Evolutionary conservation across 805 yeast genomes (phyloP), one percentile per base, ranked within the genome.

Genomic region (Sungouiozyma intestinalis): DNA sequence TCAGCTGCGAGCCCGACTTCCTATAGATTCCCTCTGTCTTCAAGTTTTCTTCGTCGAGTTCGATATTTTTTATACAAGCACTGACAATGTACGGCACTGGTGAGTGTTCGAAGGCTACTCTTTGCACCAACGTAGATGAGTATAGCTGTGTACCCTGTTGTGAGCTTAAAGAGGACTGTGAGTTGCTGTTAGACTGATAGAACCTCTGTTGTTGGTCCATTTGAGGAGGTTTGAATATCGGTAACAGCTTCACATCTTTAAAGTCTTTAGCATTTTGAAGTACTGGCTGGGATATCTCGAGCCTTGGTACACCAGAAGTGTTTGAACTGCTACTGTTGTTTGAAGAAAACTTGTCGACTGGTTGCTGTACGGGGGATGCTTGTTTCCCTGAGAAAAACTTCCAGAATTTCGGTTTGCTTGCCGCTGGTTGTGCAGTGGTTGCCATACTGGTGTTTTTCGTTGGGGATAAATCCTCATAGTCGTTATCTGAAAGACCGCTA

Each of bases 1-100:
- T 75, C 40, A 82, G 73, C 38, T 83, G 80, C 8, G 85, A 73
- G 2, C 95, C 98, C 37, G 94, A 81, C 49, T 88, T 81, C 52
- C 98, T 72, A 65, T 92, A 90, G 34, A 90, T 72, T 8, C 98
- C 98, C 60, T 88, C 97, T 46, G 71, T 65, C 35, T 72, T 77
- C 50, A 87, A 62, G 3, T 41, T 44, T 3, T 45, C 51, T 8
- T 95, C 96, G 45, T 85, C 70, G 3, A 58, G 55, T 63, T 90
- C 96, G 40, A 92, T 85, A 50, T 81, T 92, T 18, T 68, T 67
- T 4, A 87, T 63, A 62, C 96, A 85, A 42, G 76, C 69, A 14
- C 79, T 67, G 13, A 90, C 72, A 24, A 90, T 74, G 48, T 76
- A 63, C 11, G 98, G 98, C 13, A 85, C 71, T 6, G 57, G 48